Evolutionary conservation across 371 early-diverging fungal species (phyloP).

Genomic region (Lichtheimia hyalospora): DNA sequence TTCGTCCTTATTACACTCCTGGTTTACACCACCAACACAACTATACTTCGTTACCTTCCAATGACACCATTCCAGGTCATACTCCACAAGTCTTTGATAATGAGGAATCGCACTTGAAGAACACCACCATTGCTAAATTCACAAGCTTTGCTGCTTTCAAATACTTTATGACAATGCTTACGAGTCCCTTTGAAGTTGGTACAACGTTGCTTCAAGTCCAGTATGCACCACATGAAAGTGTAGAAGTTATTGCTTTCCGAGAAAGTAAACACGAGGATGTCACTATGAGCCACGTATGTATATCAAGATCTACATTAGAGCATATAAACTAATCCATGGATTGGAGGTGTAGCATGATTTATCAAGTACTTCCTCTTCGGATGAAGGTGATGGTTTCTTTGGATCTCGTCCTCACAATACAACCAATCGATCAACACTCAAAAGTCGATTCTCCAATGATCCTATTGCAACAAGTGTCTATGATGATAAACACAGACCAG

Average conservation of each 20-base stretch:
- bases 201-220: slow-evolving; percentile 82
- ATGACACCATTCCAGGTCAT: slow-evolving; percentile 29
- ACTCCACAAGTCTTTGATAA: slow-evolving; percentile 23
- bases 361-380: slow-evolving; percentile 7
- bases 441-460: slow-evolving; percentile 11
- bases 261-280: slow-evolving; percentile 12
- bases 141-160: slow-evolving; percentile 65
- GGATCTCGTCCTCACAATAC: slow-evolving; percentile 9
- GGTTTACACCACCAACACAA: slow-evolving; percentile 43
- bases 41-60: slow-evolving; percentile 45
- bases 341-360: not conserved
- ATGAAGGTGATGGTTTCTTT: slow-evolving; percentile 7
- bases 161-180: slow-evolving; percentile 62
- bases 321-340: not conserved
- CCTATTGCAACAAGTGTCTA: slow-evolving; percentile 33
- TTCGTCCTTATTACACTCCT: slow-evolving; percentile 49
- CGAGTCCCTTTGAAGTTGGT: slow-evolving; percentile 75
- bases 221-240: slow-evolving; percentile 64
- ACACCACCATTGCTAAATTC: slow-evolving; percentile 45
- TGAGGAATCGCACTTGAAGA: slow-evolving; percentile 23
- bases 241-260: slow-evolving; percentile 33
- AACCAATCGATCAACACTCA: slow-evolving; percentile 18
- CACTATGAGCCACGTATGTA: not conserved
- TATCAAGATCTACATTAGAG: not conserved
- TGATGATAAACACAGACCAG: slow-evolving; percentile 57